Base-by-base conservation (phyloP, 2,329 filamentous ascomycete genomes). In the Pseudopithomyces chartarum region DNA sequence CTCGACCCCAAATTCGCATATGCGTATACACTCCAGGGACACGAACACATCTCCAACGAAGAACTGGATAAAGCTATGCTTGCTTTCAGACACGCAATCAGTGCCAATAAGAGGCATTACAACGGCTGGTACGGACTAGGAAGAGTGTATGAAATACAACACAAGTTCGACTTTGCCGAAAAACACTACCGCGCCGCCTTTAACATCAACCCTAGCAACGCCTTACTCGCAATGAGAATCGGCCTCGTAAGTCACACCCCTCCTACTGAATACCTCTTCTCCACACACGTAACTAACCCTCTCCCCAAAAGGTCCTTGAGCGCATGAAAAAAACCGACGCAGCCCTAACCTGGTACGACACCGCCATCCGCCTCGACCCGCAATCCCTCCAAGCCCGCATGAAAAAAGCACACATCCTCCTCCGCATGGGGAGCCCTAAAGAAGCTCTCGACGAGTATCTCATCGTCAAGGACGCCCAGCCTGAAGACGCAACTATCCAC, bases 71-170 rank as follows among this genome's bases (percentile, higher is more conserved):
- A 97, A 73, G 95, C 95, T 0, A 84, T 97, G 43, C 87, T 88
- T 38, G 89, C 92, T 1, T 99, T 97, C 75, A 87, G 96, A 33
- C 86, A 89, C 52, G 93, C 92, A 1, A 90, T 99, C 64, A 86
- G 88, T 43, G 92, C 91, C 0, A 93, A 99, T 69, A 87, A 85
- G 54, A 87, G 94, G 19, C 94, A 97, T 73, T 99, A 98, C 80
- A 97, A 97, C 71, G 95, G 94, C n/a, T 98, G 96, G 85, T 99
- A 98, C 73, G 95, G 95, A 19, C 76, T 89, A n/a, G 86, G 85
- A 7, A 83, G 80, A 34, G 92, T 97, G 1, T 95, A 94, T 68
- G 91, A 96, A 75, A 94, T 93, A 70, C 85, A 96, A 67, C 93
- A 92, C 69, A 93, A 92, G 73, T 93, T 91, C 66, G 91, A 96